These are phyloP conservation scores for Phytophthora tentaculata DNA, from an alignment of 352 stramenopile species.

Conservation along the genomic window DNA sequence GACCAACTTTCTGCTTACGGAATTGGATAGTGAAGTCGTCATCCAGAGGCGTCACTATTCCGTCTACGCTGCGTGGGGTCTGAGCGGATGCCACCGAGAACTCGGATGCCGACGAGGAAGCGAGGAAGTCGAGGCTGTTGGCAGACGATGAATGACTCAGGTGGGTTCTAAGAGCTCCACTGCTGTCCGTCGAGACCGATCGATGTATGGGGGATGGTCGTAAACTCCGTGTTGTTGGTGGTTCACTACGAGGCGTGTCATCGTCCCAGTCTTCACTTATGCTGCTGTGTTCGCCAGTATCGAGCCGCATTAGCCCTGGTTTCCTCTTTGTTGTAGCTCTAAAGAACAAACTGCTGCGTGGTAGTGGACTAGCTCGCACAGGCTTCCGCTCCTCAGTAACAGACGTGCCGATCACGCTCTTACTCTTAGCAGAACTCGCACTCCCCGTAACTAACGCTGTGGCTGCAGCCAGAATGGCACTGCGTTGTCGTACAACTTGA, in stretches of 20 bases:
- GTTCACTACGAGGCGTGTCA: constrained; percentile 28
- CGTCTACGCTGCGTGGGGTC: constrained; percentile 6
- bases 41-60: constrained; percentile 22
- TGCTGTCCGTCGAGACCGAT: constrained; percentile 23
- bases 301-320: constrained; percentile 20
- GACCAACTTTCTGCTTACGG: constrained; percentile 59
- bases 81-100: constrained; percentile 24
- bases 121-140: constrained; percentile 16
- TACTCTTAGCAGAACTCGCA: constrained; percentile 18
- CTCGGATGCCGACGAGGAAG: constrained; percentile 11
- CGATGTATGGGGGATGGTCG: constrained; percentile 10
- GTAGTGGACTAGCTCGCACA: constrained; percentile 13
- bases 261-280: constrained; percentile 33
- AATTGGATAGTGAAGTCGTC: constrained; percentile 72
- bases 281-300: constrained; percentile 25
- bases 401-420: constrained; percentile 14
- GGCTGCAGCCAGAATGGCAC: constrained; percentile 14
- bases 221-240: constrained; percentile 11
- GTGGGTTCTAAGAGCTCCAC: constrained; percentile 1
- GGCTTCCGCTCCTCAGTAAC: constrained; percentile 32
- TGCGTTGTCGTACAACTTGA: constrained; percentile 51
- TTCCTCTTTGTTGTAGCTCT: constrained; percentile 22
- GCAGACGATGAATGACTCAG: constrained; percentile 21
- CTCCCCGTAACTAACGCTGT: constrained; percentile 13
- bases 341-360: constrained; percentile 33